Base-by-base conservation (phyloP, 2,329 filamentous ascomycete species). In the Dothiorella sarmentorum region DNA sequence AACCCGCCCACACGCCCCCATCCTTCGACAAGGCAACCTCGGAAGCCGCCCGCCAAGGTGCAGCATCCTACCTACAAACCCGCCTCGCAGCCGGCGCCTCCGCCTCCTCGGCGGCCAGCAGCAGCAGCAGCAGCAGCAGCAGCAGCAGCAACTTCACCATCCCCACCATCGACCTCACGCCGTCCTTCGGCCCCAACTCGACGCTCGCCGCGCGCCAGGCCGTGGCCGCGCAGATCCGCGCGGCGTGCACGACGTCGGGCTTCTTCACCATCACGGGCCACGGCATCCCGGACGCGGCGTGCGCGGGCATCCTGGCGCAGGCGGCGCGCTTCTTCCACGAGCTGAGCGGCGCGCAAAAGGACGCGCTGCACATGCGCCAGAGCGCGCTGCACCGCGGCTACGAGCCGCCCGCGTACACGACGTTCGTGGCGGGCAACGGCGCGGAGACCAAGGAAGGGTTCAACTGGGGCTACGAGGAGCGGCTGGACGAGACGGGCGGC, bases 251-350 rank as follows among this genome's bases (percentile, higher is more conserved):
- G 6, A 71, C 64, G n/a, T 71, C 69, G 4, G 73, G 74, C 7
- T 72, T 72, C 62, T 76, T 76, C 62, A 74, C 75, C 62, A 71
- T 77, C 43, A 72, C 68, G 10, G 70, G 70, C 15, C 75, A 77
- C 53, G 65, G 68, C 9, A 63, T 76, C 5, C 59, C 73, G 2
- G 52, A 63, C 6, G 17, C 60, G 2, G 66, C 67, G 2, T 65
- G 70, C 33, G 51, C 65, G 13, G 65, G 58, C 1, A 70, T 76
- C n/a, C 56, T 78, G 17, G 60, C 64, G 1, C 70, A 75, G 56
- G 73, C 75, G 0, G 61, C 71, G 44, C 70, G 71, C 17, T 76
- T 76, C 56, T 67, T 73, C 59, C 69, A 71, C 15, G 61, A 66
- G 2, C 59, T 74, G 1, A 64, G 66, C 1, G 55, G 60, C 6